Evolutionary conservation across 306 rosid species (phyloP).

Genomic region (Trifolium fragiferum): DNA sequence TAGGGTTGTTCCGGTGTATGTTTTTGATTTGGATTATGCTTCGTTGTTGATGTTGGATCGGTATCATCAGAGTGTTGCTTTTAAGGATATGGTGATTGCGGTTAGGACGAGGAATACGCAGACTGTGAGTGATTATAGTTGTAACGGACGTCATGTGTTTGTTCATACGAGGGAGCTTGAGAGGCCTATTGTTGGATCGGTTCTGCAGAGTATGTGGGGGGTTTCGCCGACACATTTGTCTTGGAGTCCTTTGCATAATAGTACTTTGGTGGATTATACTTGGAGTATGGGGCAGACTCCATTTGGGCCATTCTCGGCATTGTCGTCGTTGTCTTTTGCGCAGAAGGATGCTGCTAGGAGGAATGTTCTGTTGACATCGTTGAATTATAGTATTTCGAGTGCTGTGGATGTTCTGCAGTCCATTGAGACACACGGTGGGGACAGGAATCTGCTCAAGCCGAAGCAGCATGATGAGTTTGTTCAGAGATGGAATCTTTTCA

Average conservation of each 20-base stretch:
- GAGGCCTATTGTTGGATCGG: slow-evolving; percentile 89
- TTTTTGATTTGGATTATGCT: slow-evolving; percentile 77
- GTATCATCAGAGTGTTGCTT: slow-evolving; percentile 88
- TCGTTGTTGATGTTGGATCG: slow-evolving; percentile 72
- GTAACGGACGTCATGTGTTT: slow-evolving; percentile 85
- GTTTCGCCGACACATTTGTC: slow-evolving; percentile 85
- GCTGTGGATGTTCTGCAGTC: slow-evolving; percentile 76
- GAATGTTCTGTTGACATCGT: slow-evolving; percentile 74
- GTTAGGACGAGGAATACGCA: slow-evolving; percentile 86
- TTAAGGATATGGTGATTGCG: slow-evolving; percentile 93
- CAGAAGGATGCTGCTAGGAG: slow-evolving; percentile 97
- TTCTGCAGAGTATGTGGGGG: slow-evolving; percentile 99
- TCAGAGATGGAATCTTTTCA: slow-evolving; percentile 86
- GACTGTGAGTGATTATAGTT: slow-evolving; percentile 93
- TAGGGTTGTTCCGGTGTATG: slow-evolving; percentile 83
- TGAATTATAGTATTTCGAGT: slow-evolving; percentile 71
- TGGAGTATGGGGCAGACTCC: slow-evolving; percentile 99
- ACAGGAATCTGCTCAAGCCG: slow-evolving; percentile 73
- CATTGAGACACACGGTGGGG: slow-evolving; percentile 81
- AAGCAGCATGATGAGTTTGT: slow-evolving; percentile 72
- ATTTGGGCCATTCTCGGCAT: slow-evolving; percentile 88
- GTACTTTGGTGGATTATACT: slow-evolving; percentile 86
- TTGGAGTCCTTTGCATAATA: slow-evolving; percentile 90
- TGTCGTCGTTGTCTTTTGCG: slow-evolving; percentile 71
- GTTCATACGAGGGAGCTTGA: slow-evolving; percentile 75